These are phyloP conservation scores for Cydonia oblonga DNA, from an alignment of 331 rosid genomes.

Conservation along the genomic window DNA sequence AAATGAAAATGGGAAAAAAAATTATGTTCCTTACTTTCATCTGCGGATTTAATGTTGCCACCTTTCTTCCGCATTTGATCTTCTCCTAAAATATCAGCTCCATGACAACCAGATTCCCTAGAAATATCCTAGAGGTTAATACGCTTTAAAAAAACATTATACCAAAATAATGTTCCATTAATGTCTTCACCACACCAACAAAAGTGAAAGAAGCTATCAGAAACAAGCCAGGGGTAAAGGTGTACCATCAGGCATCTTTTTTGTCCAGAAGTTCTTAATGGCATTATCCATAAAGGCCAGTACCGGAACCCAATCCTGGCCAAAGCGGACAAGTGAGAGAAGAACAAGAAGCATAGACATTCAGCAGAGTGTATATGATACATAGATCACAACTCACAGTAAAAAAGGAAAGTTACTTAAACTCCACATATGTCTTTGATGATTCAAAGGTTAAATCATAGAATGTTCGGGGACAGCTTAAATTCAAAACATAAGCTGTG, in stretches of 20 bases:
- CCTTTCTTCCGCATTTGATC: constrained; percentile 26
- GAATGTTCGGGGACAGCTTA: constrained; percentile 62
- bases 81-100: constrained; percentile 15
- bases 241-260: constrained; percentile 39
- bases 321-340: background rate
- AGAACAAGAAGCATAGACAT: background rate
- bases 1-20: background rate
- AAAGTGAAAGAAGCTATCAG: background rate
- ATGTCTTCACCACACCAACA: background rate
- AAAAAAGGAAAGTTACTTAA: constrained; percentile 45
- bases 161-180: constrained; percentile 12
- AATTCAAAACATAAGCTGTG: constrained; percentile 68
- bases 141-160: constrained; percentile 1
- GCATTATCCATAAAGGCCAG: constrained; percentile 47
- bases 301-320: constrained; percentile 59
- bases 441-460: constrained; percentile 79
- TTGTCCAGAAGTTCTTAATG: constrained; percentile 50
- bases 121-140: constrained; percentile 18
- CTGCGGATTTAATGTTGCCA: constrained; percentile 21
- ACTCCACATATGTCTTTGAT: constrained; percentile 70
- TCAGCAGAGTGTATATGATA: background rate
- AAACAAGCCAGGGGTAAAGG: constrained; percentile 14
- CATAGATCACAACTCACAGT: background rate
- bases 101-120: constrained; percentile 28
- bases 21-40: constrained; percentile 23